These are phyloP conservation scores for Phragmites australis DNA, from an alignment of 176 grass and related monocot species.

Conservation along the genomic window DNA sequence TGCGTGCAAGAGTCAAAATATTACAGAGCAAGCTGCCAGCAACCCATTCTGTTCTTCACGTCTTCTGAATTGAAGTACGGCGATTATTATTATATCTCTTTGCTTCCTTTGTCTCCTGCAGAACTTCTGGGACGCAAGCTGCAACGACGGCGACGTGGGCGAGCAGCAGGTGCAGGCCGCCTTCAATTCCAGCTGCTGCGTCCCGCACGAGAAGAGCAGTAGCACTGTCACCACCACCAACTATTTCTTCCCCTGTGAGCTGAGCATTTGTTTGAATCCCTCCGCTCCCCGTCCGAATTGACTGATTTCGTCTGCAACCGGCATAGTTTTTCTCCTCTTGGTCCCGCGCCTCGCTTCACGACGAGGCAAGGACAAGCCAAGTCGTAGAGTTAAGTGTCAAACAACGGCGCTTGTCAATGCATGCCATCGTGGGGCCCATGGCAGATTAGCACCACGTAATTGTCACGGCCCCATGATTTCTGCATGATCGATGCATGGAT, in stretches of 20 bases:
- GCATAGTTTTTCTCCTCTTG: neutral
- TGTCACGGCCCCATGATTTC: slow-evolving; percentile 39
- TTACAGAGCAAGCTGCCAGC: neutral
- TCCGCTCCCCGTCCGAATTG: neutral
- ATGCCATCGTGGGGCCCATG: neutral
- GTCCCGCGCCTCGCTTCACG: neutral
- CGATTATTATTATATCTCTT: neutral
- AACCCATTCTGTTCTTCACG: neutral
- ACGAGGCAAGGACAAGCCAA: slow-evolving; percentile 42
- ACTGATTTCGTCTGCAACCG: neutral
- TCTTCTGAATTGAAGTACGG: slow-evolving; percentile 2
- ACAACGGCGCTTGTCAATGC: slow-evolving; percentile 39
- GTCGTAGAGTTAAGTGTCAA: slow-evolving; percentile 35
- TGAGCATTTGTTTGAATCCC: slow-evolving; percentile 4
- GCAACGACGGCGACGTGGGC: slow-evolving; percentile 48
- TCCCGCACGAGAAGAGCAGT: slow-evolving; percentile 20
- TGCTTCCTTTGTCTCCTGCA: slow-evolving; percentile 11
- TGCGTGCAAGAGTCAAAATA: slow-evolving; percentile 14
- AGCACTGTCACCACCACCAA: neutral
- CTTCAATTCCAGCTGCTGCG: slow-evolving; percentile 50
- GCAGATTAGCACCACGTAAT: slow-evolving; percentile 39
- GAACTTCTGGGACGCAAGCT: slow-evolving; percentile 74
- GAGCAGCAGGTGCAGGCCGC: slow-evolving; percentile 32
- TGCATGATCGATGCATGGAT: slow-evolving; percentile 15
- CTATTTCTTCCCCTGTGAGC: slow-evolving; percentile 33